phyloP scores from a whole-genome alignment of 768 basidiomycete species.

The Tephrocybe sp. region DNA sequence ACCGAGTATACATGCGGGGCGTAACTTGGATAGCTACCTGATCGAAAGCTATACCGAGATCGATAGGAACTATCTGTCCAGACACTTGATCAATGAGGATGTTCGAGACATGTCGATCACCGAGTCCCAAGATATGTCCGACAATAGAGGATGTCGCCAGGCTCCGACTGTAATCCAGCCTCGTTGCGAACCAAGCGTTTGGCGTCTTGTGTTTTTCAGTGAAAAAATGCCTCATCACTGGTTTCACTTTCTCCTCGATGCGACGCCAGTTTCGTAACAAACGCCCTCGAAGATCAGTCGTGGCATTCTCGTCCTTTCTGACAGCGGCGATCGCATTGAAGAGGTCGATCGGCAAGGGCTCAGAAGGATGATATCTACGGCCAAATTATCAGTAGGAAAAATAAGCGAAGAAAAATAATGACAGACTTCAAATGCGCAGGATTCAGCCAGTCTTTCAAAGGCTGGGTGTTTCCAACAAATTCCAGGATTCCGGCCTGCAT shows the following conservation, averaged over 20 bases:
- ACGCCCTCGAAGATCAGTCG: not conserved
- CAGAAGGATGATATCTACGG: slow-evolving; percentile 65
- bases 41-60: slow-evolving; percentile 96
- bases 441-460: slow-evolving; percentile 62
- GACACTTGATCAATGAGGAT: slow-evolving; percentile 82
- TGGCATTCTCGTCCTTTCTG: slow-evolving; percentile 22
- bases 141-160: slow-evolving; percentile 94
- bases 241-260: slow-evolving; percentile 53
- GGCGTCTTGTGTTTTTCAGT: slow-evolving; percentile 87
- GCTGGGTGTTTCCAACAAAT: slow-evolving; percentile 79
- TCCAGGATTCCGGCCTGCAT: slow-evolving; percentile 83
- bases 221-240: slow-evolving; percentile 95
- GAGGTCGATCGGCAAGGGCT: slow-evolving; percentile 36
- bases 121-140: slow-evolving; percentile 88
- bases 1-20: too few relatives aligned
- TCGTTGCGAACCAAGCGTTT: slow-evolving; percentile 89
- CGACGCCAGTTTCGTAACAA: slow-evolving; percentile 27
- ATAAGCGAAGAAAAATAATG: not conserved
- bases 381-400: not conserved
- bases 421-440: slow-evolving; percentile 63
- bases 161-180: slow-evolving; percentile 87
- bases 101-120: slow-evolving; percentile 91
- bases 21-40: slow-evolving; percentile 50
- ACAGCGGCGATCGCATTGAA: slow-evolving; percentile 26
- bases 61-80: slow-evolving; percentile 94